Base-by-base conservation (phyloP, 371 early-diverging fungal genomes). In the Mucor saturninus region DNA sequence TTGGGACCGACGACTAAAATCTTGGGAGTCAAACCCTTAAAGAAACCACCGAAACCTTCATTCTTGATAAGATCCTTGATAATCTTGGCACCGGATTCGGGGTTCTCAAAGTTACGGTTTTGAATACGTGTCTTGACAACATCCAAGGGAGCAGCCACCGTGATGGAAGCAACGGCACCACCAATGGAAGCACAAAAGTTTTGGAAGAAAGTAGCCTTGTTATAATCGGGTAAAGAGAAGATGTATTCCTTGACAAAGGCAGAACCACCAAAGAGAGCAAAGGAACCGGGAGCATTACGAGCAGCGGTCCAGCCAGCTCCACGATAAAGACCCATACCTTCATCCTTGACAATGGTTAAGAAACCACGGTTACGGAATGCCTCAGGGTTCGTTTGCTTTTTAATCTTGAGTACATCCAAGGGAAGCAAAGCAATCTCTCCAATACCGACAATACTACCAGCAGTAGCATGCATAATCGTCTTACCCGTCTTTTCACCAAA, bases 41-140 rank as follows among this genome's bases (percentile, higher is more conserved):
- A 96, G 90, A 98, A 95, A 35, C 96, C 86, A n/a, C 86, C 83
- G 21, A 93, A 77, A 50, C 98, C 98, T 83, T 98, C 98, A 68
- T 95, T 81, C 68, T 86, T 89, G 66, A 95, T 73, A 92, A 98
- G 91, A 56, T 90, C 87, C 75, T 80, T 83, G 62, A 98, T 79
- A 64, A 98, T 96, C 57, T 83, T 83, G 67, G 89, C 74, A 55
- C 98, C 98, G 39, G 90, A 84, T 73, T 95, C 94, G 14, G 94
- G 94, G 69, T 88, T 86, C 35, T 93, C 96, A 74, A 91, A 91
- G 70, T 93, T 87, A 59, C 91, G 86, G 70, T 95, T 91, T 80
- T 98, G 98, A 73, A 98, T 98, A 56, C 98, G 92, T n/a, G 98
- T 97, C 87, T 98, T 98, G 83, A 94, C 92, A 7, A 98, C 98